phyloP scores from a whole-genome alignment of 2,329 filamentous ascomycete species.

The Septoria linicola region DNA sequence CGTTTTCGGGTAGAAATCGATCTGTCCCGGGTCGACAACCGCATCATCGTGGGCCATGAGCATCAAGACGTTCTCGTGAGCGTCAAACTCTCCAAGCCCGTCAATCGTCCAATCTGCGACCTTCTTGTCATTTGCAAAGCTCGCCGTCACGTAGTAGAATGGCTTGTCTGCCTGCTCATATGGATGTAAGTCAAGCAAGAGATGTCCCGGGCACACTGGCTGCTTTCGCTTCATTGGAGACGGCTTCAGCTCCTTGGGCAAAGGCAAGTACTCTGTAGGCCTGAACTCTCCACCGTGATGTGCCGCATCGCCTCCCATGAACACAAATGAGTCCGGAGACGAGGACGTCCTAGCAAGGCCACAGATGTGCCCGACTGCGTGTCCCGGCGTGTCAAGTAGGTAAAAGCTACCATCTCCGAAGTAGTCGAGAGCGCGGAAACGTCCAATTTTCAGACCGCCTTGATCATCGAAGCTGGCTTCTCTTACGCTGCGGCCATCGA shows the following conservation, averaged over 20 bases:
- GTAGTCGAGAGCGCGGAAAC: slow-evolving; percentile 53
- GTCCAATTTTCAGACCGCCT: slow-evolving; percentile 43
- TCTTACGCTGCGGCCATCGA: slow-evolving; percentile 40
- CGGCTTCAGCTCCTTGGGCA: slow-evolving; percentile 38
- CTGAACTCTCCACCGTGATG: slow-evolving; percentile 41
- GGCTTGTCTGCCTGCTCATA: slow-evolving; percentile 37
- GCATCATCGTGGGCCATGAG: slow-evolving; percentile 37
- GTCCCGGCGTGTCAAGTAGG: slow-evolving; percentile 55
- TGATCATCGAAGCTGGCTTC: slow-evolving; percentile 41
- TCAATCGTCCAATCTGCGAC: slow-evolving; percentile 37
- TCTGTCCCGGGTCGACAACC: slow-evolving; percentile 31
- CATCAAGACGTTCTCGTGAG: slow-evolving; percentile 35
- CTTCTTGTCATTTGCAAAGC: slow-evolving; percentile 40
- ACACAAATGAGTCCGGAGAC: slow-evolving; percentile 45
- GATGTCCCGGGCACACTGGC: slow-evolving; percentile 43
- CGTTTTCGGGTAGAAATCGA: slow-evolving; percentile 44
- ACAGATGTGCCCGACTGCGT: slow-evolving; percentile 53
- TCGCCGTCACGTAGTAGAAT: slow-evolving; percentile 39
- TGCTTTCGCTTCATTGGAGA: slow-evolving; percentile 26
- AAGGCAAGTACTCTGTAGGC: slow-evolving; percentile 44
- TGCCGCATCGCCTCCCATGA: slow-evolving; percentile 52
- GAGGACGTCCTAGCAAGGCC: slow-evolving; percentile 48
- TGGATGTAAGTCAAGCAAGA: slow-evolving; percentile 44
- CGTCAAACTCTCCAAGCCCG: slow-evolving; percentile 37
- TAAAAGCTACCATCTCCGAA: slow-evolving; percentile 59